These are phyloP conservation scores for Crassisporium funariophilum DNA, from an alignment of 768 basidiomycete genomes.

Conservation along the genomic window DNA sequence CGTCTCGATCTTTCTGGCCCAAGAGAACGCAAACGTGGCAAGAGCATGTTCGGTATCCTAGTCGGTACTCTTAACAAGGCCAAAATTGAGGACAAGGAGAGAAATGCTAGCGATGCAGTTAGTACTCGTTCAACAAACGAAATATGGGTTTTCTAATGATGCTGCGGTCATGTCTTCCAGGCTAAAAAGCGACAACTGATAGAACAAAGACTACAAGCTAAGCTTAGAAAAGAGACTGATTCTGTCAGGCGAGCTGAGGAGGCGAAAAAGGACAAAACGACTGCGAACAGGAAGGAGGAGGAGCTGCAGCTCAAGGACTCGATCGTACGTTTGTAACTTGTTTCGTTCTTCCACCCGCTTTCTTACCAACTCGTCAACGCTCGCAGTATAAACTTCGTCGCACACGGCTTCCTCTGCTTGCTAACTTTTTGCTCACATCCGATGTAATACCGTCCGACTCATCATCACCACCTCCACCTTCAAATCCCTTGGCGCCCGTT, in stretches of 20 bases:
- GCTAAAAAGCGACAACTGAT: conserved; percentile 83
- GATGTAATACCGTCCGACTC: conserved; percentile 57
- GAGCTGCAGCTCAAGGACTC: conserved; percentile 82
- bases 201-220: conserved; percentile 83
- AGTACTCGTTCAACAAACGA: conserved; percentile 21
- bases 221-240: conserved; percentile 84
- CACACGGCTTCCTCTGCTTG: conserved; percentile 68
- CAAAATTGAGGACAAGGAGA: conserved; percentile 83
- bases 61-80: conserved; percentile 86
- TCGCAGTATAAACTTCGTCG: conserved; percentile 72
- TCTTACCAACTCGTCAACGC: neutral
- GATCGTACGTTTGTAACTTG: conserved; percentile 51
- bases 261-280: conserved; percentile 79
- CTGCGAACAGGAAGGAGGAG: conserved; percentile 79
- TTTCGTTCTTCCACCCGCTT: neutral
- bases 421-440: conserved; percentile 76
- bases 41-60: conserved; percentile 85
- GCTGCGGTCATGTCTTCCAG: conserved; percentile 35
- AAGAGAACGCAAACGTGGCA: conserved; percentile 80
- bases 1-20: conserved; percentile 62
- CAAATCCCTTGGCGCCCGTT: conserved; percentile 45
- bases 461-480: conserved; percentile 31
- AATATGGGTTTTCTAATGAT: conserved; percentile 1
- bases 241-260: conserved; percentile 84
- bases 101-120: conserved; percentile 85